These are phyloP conservation scores for Rutidosis leptorrhynchoides DNA, from an alignment of 129 eudicot species.

Conservation along the genomic window DNA sequence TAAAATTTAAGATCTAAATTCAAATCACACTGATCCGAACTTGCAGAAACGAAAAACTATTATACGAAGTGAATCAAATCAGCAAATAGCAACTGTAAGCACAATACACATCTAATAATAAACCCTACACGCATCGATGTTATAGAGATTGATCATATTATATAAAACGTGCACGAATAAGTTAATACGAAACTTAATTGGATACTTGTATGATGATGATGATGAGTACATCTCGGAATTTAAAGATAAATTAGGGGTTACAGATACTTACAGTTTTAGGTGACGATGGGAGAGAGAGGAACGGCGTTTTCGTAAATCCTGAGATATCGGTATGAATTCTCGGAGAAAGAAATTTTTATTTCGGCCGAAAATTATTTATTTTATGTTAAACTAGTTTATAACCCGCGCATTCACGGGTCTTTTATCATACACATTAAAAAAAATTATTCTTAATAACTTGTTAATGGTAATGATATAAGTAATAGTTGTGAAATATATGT, in stretches of 20 bases:
- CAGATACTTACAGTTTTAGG: conserved; percentile 38
- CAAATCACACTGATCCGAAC: conserved; percentile 32
- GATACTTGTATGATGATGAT: conserved; percentile 1
- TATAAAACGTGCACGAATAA: conserved; percentile 11
- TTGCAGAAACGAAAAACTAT: conserved; percentile 7
- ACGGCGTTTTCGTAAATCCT: conserved; percentile 25
- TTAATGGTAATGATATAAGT: too few species aligned
- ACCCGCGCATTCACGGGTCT: too few species aligned
- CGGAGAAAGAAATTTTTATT: conserved; percentile 18
- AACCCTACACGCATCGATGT: conserved; percentile 25
- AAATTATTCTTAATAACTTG: too few species aligned
- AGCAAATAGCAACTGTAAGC: conserved; percentile 22
- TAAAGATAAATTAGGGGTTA: conserved; percentile 32
- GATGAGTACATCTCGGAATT: conserved; percentile 6
- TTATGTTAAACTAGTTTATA: neutral
- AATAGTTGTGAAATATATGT: too few species aligned
- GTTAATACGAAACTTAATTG: neutral
- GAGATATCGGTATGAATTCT: conserved; percentile 38
- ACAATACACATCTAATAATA: conserved; percentile 14
- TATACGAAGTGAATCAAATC: conserved; percentile 4
- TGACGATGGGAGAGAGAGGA: conserved; percentile 24
- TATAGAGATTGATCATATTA: conserved; percentile 23
- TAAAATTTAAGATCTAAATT: conserved; percentile 27
- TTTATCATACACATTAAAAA: too few species aligned
- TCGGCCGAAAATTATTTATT: conserved; percentile 16